phyloP scores from a whole-genome alignment of 73 alveolate genomes.

The Paramecium caudatum region DNA sequence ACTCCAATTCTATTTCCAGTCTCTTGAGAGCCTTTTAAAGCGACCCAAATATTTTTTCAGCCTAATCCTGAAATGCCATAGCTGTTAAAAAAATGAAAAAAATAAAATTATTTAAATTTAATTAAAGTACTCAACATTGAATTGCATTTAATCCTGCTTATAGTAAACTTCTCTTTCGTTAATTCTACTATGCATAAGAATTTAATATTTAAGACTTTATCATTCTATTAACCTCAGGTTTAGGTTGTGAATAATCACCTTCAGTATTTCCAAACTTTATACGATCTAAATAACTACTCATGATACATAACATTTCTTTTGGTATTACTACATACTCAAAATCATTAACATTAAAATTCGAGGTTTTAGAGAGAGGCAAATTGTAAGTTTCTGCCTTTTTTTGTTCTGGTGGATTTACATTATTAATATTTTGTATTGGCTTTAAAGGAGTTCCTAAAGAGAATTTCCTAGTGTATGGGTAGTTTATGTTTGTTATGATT shows the following conservation, averaged over 20 bases:
- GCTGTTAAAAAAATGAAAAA: conserved; percentile 47
- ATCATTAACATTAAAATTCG: conserved; percentile 43
- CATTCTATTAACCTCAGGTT: neutral
- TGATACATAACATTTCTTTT: conserved; percentile 13
- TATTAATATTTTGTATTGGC: neutral
- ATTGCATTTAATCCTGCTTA: conserved; percentile 38
- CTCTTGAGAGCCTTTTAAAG: conserved; percentile 45
- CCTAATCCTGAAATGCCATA: conserved; percentile 56
- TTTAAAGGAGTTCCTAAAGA: conserved; percentile 51
- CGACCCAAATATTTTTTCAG: conserved; percentile 17
- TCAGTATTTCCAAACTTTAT: conserved; percentile 18
- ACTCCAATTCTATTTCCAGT: conserved; percentile 57
- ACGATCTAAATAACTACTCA: neutral
- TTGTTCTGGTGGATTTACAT: neutral
- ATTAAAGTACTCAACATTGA: conserved; percentile 24
- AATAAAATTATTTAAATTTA: conserved; percentile 37
- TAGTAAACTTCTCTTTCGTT: conserved; percentile 15
- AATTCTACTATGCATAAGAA: conserved; percentile 1
- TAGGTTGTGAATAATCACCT: neutral
- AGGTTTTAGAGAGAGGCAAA: conserved; percentile 46
- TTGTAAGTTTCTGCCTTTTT: too few species aligned
- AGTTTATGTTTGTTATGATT: neutral
- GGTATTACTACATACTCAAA: conserved; percentile 6
- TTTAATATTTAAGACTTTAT: conserved; percentile 44
- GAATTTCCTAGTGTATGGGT: neutral